Evolutionary conservation across 1,139 yeast genomes (phyloP).

Genomic region (Candida sp.): DNA sequence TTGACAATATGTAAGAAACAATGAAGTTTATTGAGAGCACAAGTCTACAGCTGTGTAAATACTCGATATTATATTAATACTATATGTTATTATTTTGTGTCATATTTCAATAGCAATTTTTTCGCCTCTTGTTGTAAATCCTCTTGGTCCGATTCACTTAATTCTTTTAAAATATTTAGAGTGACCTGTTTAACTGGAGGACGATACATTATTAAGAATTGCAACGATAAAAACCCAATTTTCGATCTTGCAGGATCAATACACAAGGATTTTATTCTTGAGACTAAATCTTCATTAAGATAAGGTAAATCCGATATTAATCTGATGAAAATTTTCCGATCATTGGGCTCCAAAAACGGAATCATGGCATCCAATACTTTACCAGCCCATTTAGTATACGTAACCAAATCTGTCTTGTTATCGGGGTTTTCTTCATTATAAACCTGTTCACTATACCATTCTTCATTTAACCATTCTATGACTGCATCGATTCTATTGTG

Average conservation of each 20-base stretch:
- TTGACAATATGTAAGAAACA: too few species aligned
- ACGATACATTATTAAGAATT: slow-evolving; percentile 82
- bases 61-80: too few species aligned
- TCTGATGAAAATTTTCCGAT: slow-evolving; percentile 77
- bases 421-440: slow-evolving; percentile 25
- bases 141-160: slow-evolving; percentile 49
- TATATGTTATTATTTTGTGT: neutral
- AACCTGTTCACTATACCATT: slow-evolving; percentile 78
- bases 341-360: slow-evolving; percentile 78
- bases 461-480: slow-evolving; percentile 93
- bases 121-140: slow-evolving; percentile 56
- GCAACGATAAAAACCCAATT: slow-evolving; percentile 78
- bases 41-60: too few species aligned
- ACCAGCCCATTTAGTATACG: slow-evolving; percentile 66
- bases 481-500: slow-evolving; percentile 70
- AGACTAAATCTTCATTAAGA: slow-evolving; percentile 57
- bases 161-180: slow-evolving; percentile 57
- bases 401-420: slow-evolving; percentile 30
- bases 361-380: slow-evolving; percentile 75
- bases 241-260: slow-evolving; percentile 80
- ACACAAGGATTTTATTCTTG: slow-evolving; percentile 69
- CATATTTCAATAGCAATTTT: slow-evolving; percentile 49
- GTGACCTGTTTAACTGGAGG: slow-evolving; percentile 78
- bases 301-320: slow-evolving; percentile 84
- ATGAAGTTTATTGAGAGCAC: too few species aligned